Base-by-base conservation (phyloP, 768 basidiomycete species). In the Mycena crocata region DNA sequence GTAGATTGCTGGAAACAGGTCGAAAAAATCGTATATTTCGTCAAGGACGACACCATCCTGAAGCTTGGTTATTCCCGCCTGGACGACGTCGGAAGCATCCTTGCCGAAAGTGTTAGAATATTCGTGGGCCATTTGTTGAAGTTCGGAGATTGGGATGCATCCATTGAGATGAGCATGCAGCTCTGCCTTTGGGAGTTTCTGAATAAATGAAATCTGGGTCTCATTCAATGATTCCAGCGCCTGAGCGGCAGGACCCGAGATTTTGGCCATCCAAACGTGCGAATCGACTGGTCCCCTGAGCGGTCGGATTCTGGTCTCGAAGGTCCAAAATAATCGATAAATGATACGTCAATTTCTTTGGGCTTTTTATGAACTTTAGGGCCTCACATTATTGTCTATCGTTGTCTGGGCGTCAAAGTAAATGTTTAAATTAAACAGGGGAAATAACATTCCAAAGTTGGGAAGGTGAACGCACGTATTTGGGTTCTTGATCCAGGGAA, bases 161-260 rank as follows among this genome's bases (percentile, higher is more conserved):
- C 66, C 66, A 35, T 67, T 67, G n/a, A 62, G 66, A 39, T 62
- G 66, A 1, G 66, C 66, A 17, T 62, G 66, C 26, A 95, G 84
- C 73, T 96, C 94, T 1, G 93, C 93, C 76, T 95, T 95, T 13
- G 91, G 91, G 0, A 94, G 82, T 1, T 67, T 62, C 51, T 86
- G 81, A 45, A 95, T 80, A 76, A 94, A 95, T 7, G 74, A 37
- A 26, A 89, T 54, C 68, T 94, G 89, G 8, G 77, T 67, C 0
- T 79, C 67, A 13, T 80, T 79, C 26, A 94, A 83, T 1, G 88
- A 85, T 1, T 71, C 74, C 15, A 93, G 77, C 0, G 93, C 93
- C 0, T 64, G 71, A 0, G 84, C 82, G 1, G 88, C 83, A 4
- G 81, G 81, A 9, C 84, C 85, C 51, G 82, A 74, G 42, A 85